Conservation (phyloP, 2,329 filamentous ascomycete species). For the Fusarium sp. region DNA sequence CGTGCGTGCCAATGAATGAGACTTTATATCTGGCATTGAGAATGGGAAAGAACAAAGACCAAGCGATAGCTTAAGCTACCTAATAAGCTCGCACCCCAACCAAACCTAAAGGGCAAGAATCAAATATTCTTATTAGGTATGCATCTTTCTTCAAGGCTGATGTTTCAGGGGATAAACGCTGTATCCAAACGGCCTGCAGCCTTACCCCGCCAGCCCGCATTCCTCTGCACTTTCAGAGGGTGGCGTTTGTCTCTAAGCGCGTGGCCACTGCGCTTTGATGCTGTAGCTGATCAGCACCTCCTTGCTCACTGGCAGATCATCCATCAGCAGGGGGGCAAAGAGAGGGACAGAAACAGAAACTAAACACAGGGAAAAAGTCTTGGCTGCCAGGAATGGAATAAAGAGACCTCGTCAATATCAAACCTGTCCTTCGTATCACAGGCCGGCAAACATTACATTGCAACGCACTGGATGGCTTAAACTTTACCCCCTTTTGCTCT, state of each 20-base stretch:
- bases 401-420: conserved; percentile 1
- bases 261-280: conserved; percentile 26
- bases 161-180: conserved; percentile 30
- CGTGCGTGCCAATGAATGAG: conserved; percentile 29
- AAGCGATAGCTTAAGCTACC: background rate
- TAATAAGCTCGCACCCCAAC: background rate
- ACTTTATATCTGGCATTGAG: conserved; percentile 11
- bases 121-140: background rate
- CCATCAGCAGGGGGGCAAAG: conserved; percentile 18
- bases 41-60: conserved; percentile 17
- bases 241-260: conserved; percentile 31
- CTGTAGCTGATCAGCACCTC: conserved; percentile 6
- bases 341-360: conserved; percentile 1
- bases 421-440: conserved; percentile 26
- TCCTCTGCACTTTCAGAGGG: conserved; percentile 8
- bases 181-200: conserved; percentile 23
- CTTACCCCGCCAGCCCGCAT: conserved; percentile 35
- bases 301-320: conserved; percentile 6
- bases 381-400: conserved; percentile 28
- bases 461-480: conserved; percentile 5
- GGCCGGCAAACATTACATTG: conserved; percentile 9
- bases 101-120: background rate
- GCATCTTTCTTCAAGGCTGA: background rate
- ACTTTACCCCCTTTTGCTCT: background rate
- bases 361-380: conserved; percentile 1